Conservation (phyloP, 208 protist genomes). For the Trypanosoma cruzi region DNA sequence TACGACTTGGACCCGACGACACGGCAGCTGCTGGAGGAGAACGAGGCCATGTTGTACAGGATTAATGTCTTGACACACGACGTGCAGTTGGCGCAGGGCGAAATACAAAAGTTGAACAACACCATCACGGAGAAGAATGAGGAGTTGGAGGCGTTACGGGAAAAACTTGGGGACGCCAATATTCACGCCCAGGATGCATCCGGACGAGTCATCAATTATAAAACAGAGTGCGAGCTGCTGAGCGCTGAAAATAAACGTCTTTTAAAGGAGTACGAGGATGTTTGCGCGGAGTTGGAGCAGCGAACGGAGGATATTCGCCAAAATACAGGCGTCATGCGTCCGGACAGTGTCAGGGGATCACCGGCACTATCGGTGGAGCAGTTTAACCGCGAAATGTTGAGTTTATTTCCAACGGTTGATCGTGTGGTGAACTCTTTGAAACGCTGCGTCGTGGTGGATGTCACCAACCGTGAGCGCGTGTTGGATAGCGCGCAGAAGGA, state of each 20-base stretch:
- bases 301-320: slow-evolving; percentile 29
- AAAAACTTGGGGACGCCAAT: slow-evolving; percentile 43
- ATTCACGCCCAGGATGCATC: slow-evolving; percentile 27
- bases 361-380: slow-evolving; percentile 11
- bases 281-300: slow-evolving; percentile 33
- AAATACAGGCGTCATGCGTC: slow-evolving; percentile 12
- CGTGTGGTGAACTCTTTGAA: slow-evolving; percentile 14
- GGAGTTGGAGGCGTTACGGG: slow-evolving; percentile 50
- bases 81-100: slow-evolving; percentile 25
- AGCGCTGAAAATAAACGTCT: slow-evolving; percentile 27
- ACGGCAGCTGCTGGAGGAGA: slow-evolving; percentile 51
- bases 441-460: slow-evolving; percentile 14
- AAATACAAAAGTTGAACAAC: slow-evolving; percentile 25
- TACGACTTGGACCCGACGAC: slow-evolving; percentile 39
- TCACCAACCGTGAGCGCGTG: background rate
- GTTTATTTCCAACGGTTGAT: slow-evolving; percentile 14
- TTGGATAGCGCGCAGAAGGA: slow-evolving; percentile 24
- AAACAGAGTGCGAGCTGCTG: slow-evolving; percentile 35
- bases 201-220: slow-evolving; percentile 43
- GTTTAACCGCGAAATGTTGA: slow-evolving; percentile 22
- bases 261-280: slow-evolving; percentile 33
- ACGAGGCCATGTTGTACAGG: slow-evolving; percentile 57
- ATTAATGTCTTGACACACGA: slow-evolving; percentile 48
- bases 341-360: background rate
- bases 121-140: slow-evolving; percentile 13